Percentiles rank a stretch among this genome's conserved stretches.
These are phyloP conservation scores for Rhizoclosmatium sp. DNA, from an alignment of 192 early-diverging fungal species.

Conservation along the genomic window DNA sequence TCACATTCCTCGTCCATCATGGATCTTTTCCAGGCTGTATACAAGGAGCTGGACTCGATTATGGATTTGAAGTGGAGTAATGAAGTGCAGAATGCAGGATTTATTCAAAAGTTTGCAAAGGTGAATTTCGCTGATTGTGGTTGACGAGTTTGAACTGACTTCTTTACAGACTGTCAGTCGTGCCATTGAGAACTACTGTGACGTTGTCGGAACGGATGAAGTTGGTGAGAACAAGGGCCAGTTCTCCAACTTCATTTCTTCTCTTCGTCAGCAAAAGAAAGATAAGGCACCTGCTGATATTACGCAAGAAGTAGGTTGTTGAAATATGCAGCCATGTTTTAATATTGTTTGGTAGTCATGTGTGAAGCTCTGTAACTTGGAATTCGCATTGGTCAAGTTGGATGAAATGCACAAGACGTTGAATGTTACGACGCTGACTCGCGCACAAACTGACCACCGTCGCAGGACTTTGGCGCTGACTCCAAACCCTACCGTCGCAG, in stretches of 20 bases:
- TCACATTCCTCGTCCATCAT: conserved; percentile 56
- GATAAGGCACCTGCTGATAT: conserved; percentile 56
- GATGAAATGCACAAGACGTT: conserved; percentile 63
- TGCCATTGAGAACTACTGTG: conserved; percentile 67
- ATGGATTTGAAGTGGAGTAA: conserved; percentile 60
- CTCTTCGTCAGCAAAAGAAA: conserved; percentile 40
- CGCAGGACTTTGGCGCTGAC: conserved; percentile 35
- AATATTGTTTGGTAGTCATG: conserved; percentile 46
- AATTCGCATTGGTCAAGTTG: conserved; percentile 59
- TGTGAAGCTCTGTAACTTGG: conserved; percentile 66
- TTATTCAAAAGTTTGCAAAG: conserved; percentile 60
- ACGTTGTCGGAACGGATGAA: conserved; percentile 58
- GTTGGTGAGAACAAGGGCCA: conserved; percentile 23
- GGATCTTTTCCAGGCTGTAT: conserved; percentile 59
- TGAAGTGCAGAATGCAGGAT: conserved; percentile 55
- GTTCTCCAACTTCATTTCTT: conserved; percentile 25
- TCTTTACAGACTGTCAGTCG: conserved; percentile 45
- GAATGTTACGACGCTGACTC: conserved; percentile 55
- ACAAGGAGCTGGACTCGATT: conserved; percentile 58
- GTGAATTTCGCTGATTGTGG: neutral
- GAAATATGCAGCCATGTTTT: neutral
- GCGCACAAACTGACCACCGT: conserved; percentile 49
- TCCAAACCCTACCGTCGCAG: conserved; percentile 31
- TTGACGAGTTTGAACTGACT: neutral
- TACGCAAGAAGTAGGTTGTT: conserved; percentile 48